Percentiles rank a stretch among this genome's conserved stretches.
phyloP scores from a whole-genome alignment of 371 early-diverging fungal species.

The Mortierella sp. region DNA sequence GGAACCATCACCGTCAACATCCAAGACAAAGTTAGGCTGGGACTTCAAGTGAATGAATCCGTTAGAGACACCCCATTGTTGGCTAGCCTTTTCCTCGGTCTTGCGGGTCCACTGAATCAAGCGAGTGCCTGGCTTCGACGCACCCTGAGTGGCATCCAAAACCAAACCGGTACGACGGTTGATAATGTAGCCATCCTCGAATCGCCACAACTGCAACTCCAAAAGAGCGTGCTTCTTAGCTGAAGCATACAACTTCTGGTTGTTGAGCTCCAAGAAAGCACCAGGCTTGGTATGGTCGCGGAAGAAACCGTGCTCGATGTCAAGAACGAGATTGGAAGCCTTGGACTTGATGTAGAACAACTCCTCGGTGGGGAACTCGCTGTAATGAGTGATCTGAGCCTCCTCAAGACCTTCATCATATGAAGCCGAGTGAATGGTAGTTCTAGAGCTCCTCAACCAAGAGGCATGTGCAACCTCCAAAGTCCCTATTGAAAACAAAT shows the following conservation, averaged over 20 bases:
- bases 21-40: conserved; percentile 62
- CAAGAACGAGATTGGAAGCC: conserved; percentile 65
- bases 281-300: conserved; percentile 54
- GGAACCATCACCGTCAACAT: conserved; percentile 59
- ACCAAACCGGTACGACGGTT: conserved; percentile 54
- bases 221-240: conserved; percentile 44
- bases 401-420: conserved; percentile 32
- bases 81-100: conserved; percentile 36
- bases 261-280: conserved; percentile 38
- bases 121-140: conserved; percentile 62
- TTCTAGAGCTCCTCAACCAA: conserved; percentile 23
- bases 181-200: conserved; percentile 47
- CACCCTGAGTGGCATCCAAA: conserved; percentile 31
- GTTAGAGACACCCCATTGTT: conserved; percentile 38
- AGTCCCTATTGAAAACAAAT: conserved; percentile 20
- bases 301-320: conserved; percentile 57
- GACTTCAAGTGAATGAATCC: conserved; percentile 58
- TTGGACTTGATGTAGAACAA: conserved; percentile 59
- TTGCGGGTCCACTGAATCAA: conserved; percentile 63
- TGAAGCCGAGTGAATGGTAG: conserved; percentile 24
- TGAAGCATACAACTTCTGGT: conserved; percentile 49
- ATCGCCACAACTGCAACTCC: conserved; percentile 49
- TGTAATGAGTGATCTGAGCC: conserved; percentile 29
- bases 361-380: conserved; percentile 27
- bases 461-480: conserved; percentile 43